Evolutionary conservation across 352 stramenopile genomes (phyloP).

Genomic region (Phytophthora vignae): DNA sequence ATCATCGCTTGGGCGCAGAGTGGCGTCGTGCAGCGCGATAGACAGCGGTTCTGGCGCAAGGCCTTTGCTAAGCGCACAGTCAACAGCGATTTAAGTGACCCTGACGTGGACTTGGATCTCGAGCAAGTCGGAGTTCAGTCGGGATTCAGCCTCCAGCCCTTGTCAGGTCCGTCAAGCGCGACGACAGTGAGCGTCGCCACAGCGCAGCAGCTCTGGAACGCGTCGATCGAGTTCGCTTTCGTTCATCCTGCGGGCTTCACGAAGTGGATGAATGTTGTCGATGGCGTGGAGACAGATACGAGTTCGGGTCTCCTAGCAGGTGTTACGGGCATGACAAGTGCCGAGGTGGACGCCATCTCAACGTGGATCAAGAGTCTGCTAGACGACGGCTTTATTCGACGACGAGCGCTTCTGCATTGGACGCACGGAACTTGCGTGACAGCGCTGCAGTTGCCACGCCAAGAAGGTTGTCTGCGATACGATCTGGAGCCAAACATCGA

Average conservation of each 20-base stretch:
- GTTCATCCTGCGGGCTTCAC: constrained; percentile 55
- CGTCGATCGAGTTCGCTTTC: constrained; percentile 49
- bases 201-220: constrained; percentile 58
- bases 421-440: constrained; percentile 65
- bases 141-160: constrained; percentile 56
- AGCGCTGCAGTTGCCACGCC: constrained; percentile 45
- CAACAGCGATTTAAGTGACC: constrained; percentile 56
- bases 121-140: constrained; percentile 56
- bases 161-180: constrained; percentile 34
- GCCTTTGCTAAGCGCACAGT: constrained; percentile 50
- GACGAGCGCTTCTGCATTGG: constrained; percentile 71
- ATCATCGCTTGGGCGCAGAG: constrained; percentile 61
- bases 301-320: constrained; percentile 14
- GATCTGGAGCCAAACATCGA: constrained; percentile 67
- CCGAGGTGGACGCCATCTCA: constrained; percentile 47
- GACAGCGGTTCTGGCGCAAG: constrained; percentile 70
- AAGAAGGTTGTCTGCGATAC: constrained; percentile 51
- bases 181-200: constrained; percentile 40
- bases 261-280: constrained; percentile 48
- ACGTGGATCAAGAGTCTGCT: constrained; percentile 58
- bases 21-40: constrained; percentile 56
- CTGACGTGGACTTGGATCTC: constrained; percentile 66
- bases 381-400: constrained; percentile 51
- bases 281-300: constrained; percentile 18
- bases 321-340: constrained; percentile 26